Base-by-base conservation (phyloP, 306 rosid species). In the Gastrolobium villosum region DNA sequence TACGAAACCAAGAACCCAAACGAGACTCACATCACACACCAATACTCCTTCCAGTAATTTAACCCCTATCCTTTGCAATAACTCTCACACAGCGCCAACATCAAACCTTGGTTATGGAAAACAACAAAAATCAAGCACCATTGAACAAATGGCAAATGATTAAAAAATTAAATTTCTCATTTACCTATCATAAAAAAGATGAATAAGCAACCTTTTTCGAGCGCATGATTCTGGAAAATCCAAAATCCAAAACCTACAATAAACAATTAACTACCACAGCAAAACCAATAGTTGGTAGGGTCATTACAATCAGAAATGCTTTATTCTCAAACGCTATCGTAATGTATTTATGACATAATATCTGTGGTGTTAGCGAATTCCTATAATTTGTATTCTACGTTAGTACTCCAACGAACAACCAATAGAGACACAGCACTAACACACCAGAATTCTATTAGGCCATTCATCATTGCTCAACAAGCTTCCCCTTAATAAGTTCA, bases 391-490 rank as follows among this genome's bases (percentile, higher is more conserved):
- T 39, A 40, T n/a, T 50, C 45, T 70, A 49, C 8, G 35, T 7
- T 69, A 28, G 7, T 50, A 60, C 40, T 15, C 49, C 40, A 45
- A 32, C 26, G 8, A 37, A 31, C 9, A 32, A 31, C 32, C 43
- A 68, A 32, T 9, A 11, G 10, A 65, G 31, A 77, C 45, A 43
- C 67, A 36, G 13, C 35, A 57, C 44, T 37, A 49, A 34, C 28
- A 11, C 61, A 35, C 49, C 44, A 70, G 54, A 64, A 55, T 10
- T 13, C 35, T 10, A 4, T 20, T 1, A 14, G 7, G 53, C 1
- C 65, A 79, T 40, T 31, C 54, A 60, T 41, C 53, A 41, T 62
- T 11, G 63, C 70, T 35, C 59, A 54, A 45, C 20, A 39, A 57
- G 5, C 75, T 44, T 26, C 13, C 32, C 57, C 32, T 15, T 26